Percentiles rank a stretch among this genome's conserved stretches.
Evolutionary conservation across 768 basidiomycete species (phyloP).

Genomic region (Hypholoma sublateritium): DNA sequence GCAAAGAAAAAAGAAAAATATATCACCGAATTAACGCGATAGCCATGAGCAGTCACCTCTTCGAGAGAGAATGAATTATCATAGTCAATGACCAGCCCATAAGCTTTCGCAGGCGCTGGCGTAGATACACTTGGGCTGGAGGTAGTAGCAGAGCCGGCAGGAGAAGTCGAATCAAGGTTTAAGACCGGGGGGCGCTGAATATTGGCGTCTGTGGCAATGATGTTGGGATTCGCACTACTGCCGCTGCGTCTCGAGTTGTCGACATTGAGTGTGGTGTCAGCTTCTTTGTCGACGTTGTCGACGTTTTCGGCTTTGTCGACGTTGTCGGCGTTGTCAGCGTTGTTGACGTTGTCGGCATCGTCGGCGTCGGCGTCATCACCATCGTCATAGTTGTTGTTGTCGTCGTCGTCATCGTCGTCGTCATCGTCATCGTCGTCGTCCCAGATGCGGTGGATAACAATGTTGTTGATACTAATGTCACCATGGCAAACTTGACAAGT

Average conservation of each 20-base stretch:
- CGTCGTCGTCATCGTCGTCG: background rate
- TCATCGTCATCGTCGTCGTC: background rate
- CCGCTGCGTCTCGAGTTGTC: too few relatives aligned
- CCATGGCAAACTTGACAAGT: background rate
- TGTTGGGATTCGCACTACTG: too few relatives aligned
- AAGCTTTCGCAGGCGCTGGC: background rate
- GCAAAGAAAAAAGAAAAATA: background rate
- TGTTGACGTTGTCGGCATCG: too few relatives aligned
- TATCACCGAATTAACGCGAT: background rate
- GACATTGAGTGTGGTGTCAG: too few relatives aligned
- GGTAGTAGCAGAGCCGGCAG: too few relatives aligned
- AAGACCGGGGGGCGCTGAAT: background rate
- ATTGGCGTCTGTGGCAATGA: too few relatives aligned
- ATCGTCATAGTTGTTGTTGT: background rate
- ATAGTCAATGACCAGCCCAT: background rate
- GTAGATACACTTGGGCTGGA: too few relatives aligned
- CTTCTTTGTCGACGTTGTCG: background rate
- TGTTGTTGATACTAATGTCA: background rate
- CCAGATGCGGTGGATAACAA: background rate
- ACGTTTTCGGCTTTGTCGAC: background rate
- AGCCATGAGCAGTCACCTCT: background rate
- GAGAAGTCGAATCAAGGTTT: background rate
- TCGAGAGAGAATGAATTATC: conserved; percentile 2
- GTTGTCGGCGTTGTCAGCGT: too few relatives aligned
- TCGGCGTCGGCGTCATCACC: too few relatives aligned